A percentile compares a stretch with the other conserved stretches of the same genome.
phyloP scores from a whole-genome alignment of 1,284 basidiomycete species.

The Pulchroboletus neoregius region DNA sequence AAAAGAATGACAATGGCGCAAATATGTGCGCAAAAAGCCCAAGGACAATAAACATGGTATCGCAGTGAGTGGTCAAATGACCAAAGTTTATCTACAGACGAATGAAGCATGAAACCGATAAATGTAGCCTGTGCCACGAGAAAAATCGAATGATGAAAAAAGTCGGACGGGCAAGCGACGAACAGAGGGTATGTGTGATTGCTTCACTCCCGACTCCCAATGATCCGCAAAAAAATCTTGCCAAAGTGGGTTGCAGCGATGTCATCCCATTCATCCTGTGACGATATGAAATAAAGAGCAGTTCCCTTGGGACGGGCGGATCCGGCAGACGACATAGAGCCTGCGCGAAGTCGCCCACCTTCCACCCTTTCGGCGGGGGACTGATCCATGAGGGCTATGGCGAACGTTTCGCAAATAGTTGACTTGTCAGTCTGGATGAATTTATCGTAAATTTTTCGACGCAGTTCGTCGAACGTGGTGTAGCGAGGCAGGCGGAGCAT shows the following conservation, averaged over 20 bases:
- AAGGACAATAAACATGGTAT: slow-evolving; percentile 1
- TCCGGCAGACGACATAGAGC: slow-evolving; percentile 37
- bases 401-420: slow-evolving; percentile 49
- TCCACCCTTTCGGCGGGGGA: slow-evolving; percentile 6
- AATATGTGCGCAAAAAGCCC: neutral
- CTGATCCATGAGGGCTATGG: slow-evolving; percentile 45
- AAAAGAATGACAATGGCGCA: slow-evolving; percentile 4
- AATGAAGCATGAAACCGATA: neutral
- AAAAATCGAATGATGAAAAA: slow-evolving; percentile 7
- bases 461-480: slow-evolving; percentile 47
- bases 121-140: slow-evolving; percentile 9
- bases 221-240: slow-evolving; percentile 33
- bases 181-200: slow-evolving; percentile 5
- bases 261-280: slow-evolving; percentile 41
- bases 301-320: slow-evolving; percentile 14
- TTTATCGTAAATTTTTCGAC: slow-evolving; percentile 56
- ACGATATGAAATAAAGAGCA: slow-evolving; percentile 35
- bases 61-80: neutral
- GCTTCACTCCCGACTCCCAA: slow-evolving; percentile 30
- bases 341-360: slow-evolving; percentile 31
- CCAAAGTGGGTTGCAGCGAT: slow-evolving; percentile 27
- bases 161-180: slow-evolving; percentile 5
- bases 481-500: slow-evolving; percentile 51
- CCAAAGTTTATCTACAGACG: slow-evolving; percentile 3
- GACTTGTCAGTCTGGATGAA: slow-evolving; percentile 57